A percentile compares a stretch with the other conserved stretches of the same genome.
Conservation (phyloP, 441 rosid genomes). For the Metrosideros polymorpha region DNA sequence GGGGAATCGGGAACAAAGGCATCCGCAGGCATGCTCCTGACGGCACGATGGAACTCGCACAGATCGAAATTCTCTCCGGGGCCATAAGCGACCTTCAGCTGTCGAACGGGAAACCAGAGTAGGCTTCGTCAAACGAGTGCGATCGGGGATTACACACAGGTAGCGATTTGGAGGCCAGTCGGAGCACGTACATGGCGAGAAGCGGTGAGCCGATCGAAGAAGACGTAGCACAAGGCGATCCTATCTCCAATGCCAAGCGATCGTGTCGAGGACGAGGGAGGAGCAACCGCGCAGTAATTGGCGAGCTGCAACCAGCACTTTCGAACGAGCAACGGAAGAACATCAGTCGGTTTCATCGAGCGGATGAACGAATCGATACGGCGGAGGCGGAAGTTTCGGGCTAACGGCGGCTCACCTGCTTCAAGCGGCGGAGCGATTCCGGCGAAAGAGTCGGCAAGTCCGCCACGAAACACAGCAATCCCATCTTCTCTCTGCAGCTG, state of each 20-base stretch:
- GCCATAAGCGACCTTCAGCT: conserved; percentile 57
- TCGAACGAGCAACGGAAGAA: background rate
- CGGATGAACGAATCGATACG: conserved; percentile 2
- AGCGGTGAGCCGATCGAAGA: conserved; percentile 35
- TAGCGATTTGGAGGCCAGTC: background rate
- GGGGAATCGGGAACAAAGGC: conserved; percentile 52
- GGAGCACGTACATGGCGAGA: conserved; percentile 40
- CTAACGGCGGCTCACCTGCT: conserved; percentile 41
- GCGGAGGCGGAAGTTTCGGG: background rate
- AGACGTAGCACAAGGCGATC: conserved; percentile 61
- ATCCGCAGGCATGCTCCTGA: conserved; percentile 54
- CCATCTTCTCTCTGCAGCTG: conserved; percentile 31
- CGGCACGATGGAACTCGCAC: conserved; percentile 77
- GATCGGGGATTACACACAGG: background rate
- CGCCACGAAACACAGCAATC: conserved; percentile 50
- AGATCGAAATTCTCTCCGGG: conserved; percentile 58
- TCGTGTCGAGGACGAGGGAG: conserved; percentile 21
- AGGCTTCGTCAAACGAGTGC: background rate
- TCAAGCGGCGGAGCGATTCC: conserved; percentile 41
- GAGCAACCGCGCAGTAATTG: conserved; percentile 53
- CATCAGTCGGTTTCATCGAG: conserved; percentile 4
- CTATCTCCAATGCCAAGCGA: conserved; percentile 39
- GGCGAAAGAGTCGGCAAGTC: conserved; percentile 62
- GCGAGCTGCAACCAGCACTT: conserved; percentile 68
- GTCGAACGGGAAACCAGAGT: background rate